Evolutionary conservation across 345 rosid genomes (phyloP).

Genomic region (Acer negundo): DNA sequence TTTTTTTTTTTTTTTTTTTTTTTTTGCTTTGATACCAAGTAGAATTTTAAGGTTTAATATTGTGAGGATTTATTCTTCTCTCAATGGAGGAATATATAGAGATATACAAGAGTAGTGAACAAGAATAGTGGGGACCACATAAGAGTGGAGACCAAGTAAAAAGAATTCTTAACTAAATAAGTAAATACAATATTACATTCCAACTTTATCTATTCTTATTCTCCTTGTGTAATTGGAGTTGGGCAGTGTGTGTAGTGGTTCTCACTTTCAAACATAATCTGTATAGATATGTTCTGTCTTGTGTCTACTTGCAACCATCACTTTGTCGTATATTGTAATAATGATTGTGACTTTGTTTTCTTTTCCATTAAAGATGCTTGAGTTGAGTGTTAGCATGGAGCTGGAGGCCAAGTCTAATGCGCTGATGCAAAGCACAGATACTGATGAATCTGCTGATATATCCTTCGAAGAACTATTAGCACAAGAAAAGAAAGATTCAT

Average conservation of each 20-base stretch:
- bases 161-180: too few relatives aligned
- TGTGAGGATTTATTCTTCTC: too few relatives aligned
- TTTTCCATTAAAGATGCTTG: slow-evolving; percentile 64
- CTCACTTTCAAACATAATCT: not conserved
- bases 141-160: too few relatives aligned
- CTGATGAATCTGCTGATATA: slow-evolving; percentile 58
- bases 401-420: slow-evolving; percentile 45
- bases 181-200: too few relatives aligned
- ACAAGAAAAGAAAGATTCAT: slow-evolving; percentile 85
- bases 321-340: not conserved
- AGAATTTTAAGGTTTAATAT: too few relatives aligned
- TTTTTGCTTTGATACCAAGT: too few relatives aligned
- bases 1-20: too few relatives aligned
- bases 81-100: too few relatives aligned
- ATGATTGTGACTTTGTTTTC: slow-evolving; percentile 18
- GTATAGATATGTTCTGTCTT: not conserved
- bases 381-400: slow-evolving; percentile 65
- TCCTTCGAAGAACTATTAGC: slow-evolving; percentile 91
- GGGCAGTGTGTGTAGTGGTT: not conserved
- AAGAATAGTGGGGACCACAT: too few relatives aligned
- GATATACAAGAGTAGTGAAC: too few relatives aligned
- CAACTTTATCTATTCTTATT: not conserved
- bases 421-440: slow-evolving; percentile 43
- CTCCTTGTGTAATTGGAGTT: not conserved
- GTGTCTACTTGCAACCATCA: not conserved